Evolutionary conservation across 1,284 basidiomycete species (phyloP).

Genomic region (Singerocomus rubriflavus): DNA sequence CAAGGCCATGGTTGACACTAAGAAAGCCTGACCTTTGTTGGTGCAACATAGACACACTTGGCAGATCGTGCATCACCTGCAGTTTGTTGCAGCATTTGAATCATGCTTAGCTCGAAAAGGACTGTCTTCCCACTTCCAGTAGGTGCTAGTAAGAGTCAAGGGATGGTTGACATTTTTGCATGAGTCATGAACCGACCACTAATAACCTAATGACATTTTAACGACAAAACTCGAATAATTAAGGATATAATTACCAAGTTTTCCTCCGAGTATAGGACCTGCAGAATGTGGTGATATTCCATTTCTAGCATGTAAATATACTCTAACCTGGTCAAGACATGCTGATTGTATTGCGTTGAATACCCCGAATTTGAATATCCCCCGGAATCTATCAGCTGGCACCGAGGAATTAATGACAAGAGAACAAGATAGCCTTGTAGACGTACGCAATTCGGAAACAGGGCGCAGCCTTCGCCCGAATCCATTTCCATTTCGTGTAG

Average conservation of each 20-base stretch:
- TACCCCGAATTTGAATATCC: constrained; percentile 80
- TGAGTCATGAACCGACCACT: constrained; percentile 53
- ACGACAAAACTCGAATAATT: constrained; percentile 3
- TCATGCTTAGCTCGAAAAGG: constrained; percentile 88
- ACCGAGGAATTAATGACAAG: neutral
- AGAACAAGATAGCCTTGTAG: neutral
- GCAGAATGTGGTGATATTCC: constrained; percentile 2
- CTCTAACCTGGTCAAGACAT: constrained; percentile 71
- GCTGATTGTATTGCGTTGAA: constrained; percentile 90
- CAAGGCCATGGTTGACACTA: neutral
- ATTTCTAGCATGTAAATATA: neutral
- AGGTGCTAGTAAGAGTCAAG: constrained; percentile 55
- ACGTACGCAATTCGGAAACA: constrained; percentile 69
- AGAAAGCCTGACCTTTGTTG: constrained; percentile 69
- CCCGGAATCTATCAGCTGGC: constrained; percentile 76
- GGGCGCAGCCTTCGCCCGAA: constrained; percentile 54
- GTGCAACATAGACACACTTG: constrained; percentile 92
- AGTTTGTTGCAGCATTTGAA: constrained; percentile 65
- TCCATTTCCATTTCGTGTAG: constrained; percentile 35
- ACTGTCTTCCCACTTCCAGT: constrained; percentile 94
- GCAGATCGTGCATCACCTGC: constrained; percentile 35
- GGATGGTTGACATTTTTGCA: constrained; percentile 1
- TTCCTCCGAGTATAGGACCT: constrained; percentile 68
- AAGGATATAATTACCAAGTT: constrained; percentile 59
- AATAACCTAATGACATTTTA: constrained; percentile 52